A percentile compares a stretch with the other conserved stretches of the same genome.
phyloP scores from a whole-genome alignment of 2,329 filamentous ascomycete species.

The Orbilia quercus region DNA sequence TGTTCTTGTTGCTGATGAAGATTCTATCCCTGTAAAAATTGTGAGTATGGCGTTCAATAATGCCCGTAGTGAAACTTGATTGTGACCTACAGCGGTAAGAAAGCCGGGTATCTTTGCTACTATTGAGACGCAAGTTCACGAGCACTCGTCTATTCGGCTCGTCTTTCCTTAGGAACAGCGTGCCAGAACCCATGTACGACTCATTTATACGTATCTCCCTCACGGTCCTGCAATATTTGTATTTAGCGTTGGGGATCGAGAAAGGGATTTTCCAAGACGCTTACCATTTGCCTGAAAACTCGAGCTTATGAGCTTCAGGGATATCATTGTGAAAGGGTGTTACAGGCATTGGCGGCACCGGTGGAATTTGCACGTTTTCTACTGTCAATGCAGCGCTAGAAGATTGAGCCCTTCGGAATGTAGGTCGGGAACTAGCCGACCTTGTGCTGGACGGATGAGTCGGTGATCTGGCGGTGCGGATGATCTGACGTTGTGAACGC shows the following conservation, averaged over 20 bases:
- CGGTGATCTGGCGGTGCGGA: slow-evolving; percentile 15
- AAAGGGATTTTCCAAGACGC: background rate
- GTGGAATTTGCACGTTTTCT: slow-evolving; percentile 2
- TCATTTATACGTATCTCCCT: slow-evolving; percentile 46
- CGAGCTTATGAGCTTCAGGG: slow-evolving; percentile 38
- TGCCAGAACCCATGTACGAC: slow-evolving; percentile 45
- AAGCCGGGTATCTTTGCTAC: slow-evolving; percentile 44
- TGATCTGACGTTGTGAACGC: slow-evolving; percentile 38
- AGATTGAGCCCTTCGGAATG: slow-evolving; percentile 36
- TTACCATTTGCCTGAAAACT: slow-evolving; percentile 54
- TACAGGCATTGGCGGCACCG: slow-evolving; percentile 16
- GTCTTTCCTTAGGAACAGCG: slow-evolving; percentile 41
- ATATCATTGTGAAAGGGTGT: slow-evolving; percentile 6
- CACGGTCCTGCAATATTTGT: slow-evolving; percentile 16
- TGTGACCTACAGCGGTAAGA: slow-evolving; percentile 48
- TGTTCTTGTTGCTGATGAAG: slow-evolving; percentile 47
- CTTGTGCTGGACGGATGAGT: slow-evolving; percentile 21
- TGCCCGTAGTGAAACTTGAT: background rate
- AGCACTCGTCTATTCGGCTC: slow-evolving; percentile 34
- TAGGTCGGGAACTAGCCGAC: slow-evolving; percentile 41
- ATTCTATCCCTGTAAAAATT: slow-evolving; percentile 37
- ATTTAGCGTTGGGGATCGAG: background rate
- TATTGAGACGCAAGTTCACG: slow-evolving; percentile 36
- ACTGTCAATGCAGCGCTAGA: slow-evolving; percentile 20
- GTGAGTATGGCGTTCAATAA: background rate